Conservation (phyloP, 495 filamentous ascomycete genomes). For the Aspergillus leporis region DNA sequence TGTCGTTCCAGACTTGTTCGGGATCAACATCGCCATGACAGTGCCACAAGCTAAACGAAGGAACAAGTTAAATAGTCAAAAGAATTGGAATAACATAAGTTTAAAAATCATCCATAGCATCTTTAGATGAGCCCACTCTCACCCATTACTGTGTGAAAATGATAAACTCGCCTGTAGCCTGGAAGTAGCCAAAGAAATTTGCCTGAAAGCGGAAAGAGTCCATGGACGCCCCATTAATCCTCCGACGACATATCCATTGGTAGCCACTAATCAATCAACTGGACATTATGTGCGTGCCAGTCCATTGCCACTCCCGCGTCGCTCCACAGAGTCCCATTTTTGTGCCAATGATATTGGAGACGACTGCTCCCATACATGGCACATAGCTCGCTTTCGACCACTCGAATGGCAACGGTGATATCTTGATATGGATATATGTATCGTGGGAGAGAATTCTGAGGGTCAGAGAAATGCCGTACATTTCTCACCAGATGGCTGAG, state of each 20-base stretch:
- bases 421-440: slow-evolving; percentile 20
- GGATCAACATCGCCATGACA: slow-evolving; percentile 15
- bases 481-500: slow-evolving; percentile 19
- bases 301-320: neutral
- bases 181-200: slow-evolving; percentile 9
- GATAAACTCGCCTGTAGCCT: slow-evolving; percentile 14
- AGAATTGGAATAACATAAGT: slow-evolving; percentile 7
- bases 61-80: slow-evolving; percentile 3
- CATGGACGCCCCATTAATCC: slow-evolving; percentile 12
- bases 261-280: slow-evolving; percentile 10
- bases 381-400: slow-evolving; percentile 1
- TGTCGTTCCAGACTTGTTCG: neutral
- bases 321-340: slow-evolving; percentile 4
- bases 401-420: slow-evolving; percentile 14
- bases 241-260: slow-evolving; percentile 11
- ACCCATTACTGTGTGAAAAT: slow-evolving; percentile 15
- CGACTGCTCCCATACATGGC: slow-evolving; percentile 4
- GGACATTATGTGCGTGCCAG: slow-evolving; percentile 7
- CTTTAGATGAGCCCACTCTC: slow-evolving; percentile 14
- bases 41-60: slow-evolving; percentile 14
- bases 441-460: slow-evolving; percentile 7
- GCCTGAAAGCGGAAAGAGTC: slow-evolving; percentile 17
- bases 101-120: slow-evolving; percentile 15
- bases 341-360: slow-evolving; percentile 6
- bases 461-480: slow-evolving; percentile 11